Evolutionary conservation across 2,329 filamentous ascomycete species (phyloP).

Genomic region (Sporothrix globosa): DNA sequence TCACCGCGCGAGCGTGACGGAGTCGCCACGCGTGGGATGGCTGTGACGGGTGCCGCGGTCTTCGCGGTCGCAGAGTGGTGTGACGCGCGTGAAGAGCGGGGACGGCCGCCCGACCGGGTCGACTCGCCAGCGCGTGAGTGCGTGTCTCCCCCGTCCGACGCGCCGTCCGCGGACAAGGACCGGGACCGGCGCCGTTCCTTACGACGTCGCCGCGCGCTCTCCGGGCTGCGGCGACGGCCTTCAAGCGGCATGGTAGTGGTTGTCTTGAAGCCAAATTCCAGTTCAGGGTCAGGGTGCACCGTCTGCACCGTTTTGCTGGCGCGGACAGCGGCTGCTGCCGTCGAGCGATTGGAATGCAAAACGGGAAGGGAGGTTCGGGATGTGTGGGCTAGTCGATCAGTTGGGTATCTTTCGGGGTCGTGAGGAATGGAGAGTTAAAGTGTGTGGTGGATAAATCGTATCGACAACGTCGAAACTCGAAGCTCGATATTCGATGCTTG

Average conservation of each 20-base stretch:
- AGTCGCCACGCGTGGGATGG: background rate
- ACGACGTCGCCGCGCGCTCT: conserved; percentile 55
- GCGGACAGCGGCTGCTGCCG: conserved; percentile 28
- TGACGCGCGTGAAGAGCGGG: background rate
- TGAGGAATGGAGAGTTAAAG: conserved; percentile 4
- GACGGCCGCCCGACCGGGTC: conserved; percentile 6
- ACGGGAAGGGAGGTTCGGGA: conserved; percentile 1
- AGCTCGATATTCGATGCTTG: background rate
- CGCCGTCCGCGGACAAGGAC: conserved; percentile 44
- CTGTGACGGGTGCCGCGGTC: background rate
- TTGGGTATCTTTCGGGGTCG: conserved; percentile 14
- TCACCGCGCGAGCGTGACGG: conserved; percentile 24
- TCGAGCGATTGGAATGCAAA: conserved; percentile 27
- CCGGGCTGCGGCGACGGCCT: conserved; percentile 60
- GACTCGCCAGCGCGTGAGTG: background rate
- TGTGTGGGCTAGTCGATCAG: background rate
- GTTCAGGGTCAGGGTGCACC: background rate
- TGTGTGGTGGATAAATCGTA: background rate
- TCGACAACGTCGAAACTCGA: background rate
- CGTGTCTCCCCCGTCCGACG: conserved; percentile 28
- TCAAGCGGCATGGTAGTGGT: conserved; percentile 55
- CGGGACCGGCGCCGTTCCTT: conserved; percentile 49
- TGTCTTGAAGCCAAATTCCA: background rate
- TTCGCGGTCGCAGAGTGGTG: background rate
- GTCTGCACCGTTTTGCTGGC: conserved; percentile 11